These are phyloP conservation scores for Lichtheimia ornata DNA, from an alignment of 371 early-diverging fungal species.

Conservation along the genomic window DNA sequence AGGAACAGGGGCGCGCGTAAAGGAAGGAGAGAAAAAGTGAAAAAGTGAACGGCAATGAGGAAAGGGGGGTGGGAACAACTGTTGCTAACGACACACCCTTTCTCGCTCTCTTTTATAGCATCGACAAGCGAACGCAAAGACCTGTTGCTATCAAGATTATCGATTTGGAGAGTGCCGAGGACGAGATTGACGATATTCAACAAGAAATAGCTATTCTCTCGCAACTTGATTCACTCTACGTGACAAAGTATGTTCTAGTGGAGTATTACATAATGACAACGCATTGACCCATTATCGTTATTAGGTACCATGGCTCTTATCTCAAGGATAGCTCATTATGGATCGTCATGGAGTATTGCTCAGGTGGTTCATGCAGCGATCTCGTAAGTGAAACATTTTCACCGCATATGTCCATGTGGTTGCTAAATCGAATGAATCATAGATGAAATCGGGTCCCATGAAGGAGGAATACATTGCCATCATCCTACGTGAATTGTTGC, in stretches of 20 bases:
- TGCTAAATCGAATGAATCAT: not conserved
- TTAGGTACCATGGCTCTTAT: slow-evolving; percentile 79
- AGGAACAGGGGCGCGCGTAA: slow-evolving; percentile 6
- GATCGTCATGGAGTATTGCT: slow-evolving; percentile 95
- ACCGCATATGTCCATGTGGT: not conserved
- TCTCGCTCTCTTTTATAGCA: slow-evolving; percentile 38
- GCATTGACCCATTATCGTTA: not conserved
- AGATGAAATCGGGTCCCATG: slow-evolving; percentile 84
- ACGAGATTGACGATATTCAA: slow-evolving; percentile 98
- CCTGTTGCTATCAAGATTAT: slow-evolving; percentile 93
- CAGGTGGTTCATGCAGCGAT: slow-evolving; percentile 91
- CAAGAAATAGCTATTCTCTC: slow-evolving; percentile 95
- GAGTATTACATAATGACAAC: not conserved
- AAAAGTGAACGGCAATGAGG: not conserved
- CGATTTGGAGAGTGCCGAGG: slow-evolving; percentile 92
- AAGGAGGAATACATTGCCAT: slow-evolving; percentile 91
- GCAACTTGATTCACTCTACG: slow-evolving; percentile 89
- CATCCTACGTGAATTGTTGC: slow-evolving; percentile 86
- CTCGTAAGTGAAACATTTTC: slow-evolving; percentile 53
- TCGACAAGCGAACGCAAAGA: slow-evolving; percentile 73
- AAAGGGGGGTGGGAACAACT: not conserved
- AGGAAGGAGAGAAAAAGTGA: slow-evolving; percentile 35
- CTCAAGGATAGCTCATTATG: slow-evolving; percentile 84
- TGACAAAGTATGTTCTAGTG: slow-evolving; percentile 72
- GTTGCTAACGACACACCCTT: slow-evolving; percentile 3